These are phyloP conservation scores for Solanum sitiens DNA, from an alignment of 257 asterid species.

Conservation along the genomic window DNA sequence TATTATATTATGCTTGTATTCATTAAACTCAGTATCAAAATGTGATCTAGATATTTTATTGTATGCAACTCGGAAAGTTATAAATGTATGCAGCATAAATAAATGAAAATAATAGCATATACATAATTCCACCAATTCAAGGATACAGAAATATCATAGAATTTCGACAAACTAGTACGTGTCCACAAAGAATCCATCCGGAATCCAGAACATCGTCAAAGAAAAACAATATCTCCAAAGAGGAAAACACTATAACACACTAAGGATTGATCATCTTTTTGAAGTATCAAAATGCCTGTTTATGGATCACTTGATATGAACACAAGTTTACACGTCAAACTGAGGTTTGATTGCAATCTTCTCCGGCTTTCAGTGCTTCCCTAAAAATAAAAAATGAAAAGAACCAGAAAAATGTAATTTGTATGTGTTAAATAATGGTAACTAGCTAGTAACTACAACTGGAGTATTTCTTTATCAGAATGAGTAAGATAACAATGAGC, in stretches of 20 bases:
- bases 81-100: neutral
- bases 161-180: neutral
- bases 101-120: neutral
- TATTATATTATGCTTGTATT: constrained; percentile 7
- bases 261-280: neutral
- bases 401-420: neutral
- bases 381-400: neutral
- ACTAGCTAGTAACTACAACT: neutral
- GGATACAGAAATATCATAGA: neutral
- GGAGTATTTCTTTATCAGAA: neutral
- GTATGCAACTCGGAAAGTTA: neutral
- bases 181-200: neutral
- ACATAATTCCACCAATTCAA: neutral
- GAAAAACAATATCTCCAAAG: neutral
- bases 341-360: neutral
- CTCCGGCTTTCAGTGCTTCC: neutral
- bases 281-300: neutral
- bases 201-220: neutral
- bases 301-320: neutral
- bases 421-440: neutral
- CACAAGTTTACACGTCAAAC: neutral
- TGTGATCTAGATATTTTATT: neutral
- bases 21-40: neutral
- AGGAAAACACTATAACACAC: neutral
- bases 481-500: neutral